phyloP scores from a whole-genome alignment of 164 flowering plant species.

The Liriodendron chinense region DNA sequence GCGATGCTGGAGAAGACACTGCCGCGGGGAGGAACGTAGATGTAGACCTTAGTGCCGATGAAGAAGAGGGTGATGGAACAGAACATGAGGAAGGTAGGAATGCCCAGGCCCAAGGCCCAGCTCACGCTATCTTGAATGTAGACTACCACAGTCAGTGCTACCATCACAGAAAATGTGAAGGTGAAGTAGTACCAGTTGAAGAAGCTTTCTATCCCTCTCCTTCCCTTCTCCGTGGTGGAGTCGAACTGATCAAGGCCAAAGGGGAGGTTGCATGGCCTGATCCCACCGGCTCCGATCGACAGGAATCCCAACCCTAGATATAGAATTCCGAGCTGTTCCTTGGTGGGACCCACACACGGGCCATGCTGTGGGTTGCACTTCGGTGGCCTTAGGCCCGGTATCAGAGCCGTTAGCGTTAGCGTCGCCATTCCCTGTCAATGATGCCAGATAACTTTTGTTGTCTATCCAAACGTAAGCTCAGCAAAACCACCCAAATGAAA shows the following conservation, averaged over 20 bases:
- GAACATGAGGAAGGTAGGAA: constrained; percentile 61
- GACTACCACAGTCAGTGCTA: constrained; percentile 59
- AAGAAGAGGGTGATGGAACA: constrained; percentile 54
- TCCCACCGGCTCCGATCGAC: constrained; percentile 62
- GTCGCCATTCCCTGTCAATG: constrained; percentile 58
- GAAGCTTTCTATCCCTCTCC: constrained; percentile 67
- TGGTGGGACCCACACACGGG: constrained; percentile 39
- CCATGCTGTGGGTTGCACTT: constrained; percentile 19
- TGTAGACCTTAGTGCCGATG: constrained; percentile 56
- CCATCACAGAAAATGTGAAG: constrained; percentile 54
- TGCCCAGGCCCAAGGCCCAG: constrained; percentile 72
- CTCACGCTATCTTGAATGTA: constrained; percentile 68
- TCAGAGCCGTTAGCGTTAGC: constrained; percentile 48
- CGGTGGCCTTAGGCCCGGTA: constrained; percentile 54
- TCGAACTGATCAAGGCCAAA: constrained; percentile 90
- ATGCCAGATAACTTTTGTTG: too few species aligned
- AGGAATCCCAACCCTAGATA: constrained; percentile 37
- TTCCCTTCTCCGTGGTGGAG: constrained; percentile 57
- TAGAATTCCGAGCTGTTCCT: constrained; percentile 41
- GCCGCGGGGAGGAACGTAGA: constrained; percentile 60
- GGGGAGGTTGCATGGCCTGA: constrained; percentile 79
- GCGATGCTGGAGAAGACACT: constrained; percentile 59
- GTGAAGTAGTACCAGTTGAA: constrained; percentile 88
- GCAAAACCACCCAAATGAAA: too few species aligned
- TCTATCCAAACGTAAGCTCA: too few species aligned